phyloP scores from a whole-genome alignment of 2,329 filamentous ascomycete genomes.

The Microascus cirrosus region DNA sequence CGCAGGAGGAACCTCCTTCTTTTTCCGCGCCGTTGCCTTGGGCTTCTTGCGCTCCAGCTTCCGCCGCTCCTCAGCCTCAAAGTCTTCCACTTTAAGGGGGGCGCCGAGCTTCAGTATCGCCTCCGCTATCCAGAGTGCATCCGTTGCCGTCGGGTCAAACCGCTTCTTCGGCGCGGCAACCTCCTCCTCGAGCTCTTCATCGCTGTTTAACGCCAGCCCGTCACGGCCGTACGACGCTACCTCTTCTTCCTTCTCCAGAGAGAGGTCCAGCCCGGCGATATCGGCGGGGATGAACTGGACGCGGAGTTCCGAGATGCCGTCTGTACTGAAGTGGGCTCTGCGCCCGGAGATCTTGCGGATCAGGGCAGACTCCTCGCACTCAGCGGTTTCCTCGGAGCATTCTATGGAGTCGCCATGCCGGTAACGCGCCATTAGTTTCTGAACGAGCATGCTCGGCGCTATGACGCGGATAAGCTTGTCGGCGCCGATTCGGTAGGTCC shows the following conservation, averaged over 20 bases:
- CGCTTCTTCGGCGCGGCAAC: conserved; percentile 17
- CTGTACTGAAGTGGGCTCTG: conserved; percentile 62
- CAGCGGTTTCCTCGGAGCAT: conserved; percentile 9
- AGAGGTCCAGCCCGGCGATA: conserved; percentile 68
- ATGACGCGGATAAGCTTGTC: conserved; percentile 75
- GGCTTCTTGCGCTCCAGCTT: conserved; percentile 10
- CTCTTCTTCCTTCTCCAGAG: conserved; percentile 54
- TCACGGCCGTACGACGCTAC: conserved; percentile 36
- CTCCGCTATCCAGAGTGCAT: conserved; percentile 31
- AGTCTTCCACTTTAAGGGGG: conserved; percentile 10
- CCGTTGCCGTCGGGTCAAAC: conserved; percentile 56
- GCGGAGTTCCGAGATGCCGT: conserved; percentile 65
- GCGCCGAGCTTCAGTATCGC: conserved; percentile 11
- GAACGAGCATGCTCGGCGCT: conserved; percentile 62
- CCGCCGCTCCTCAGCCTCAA: conserved; percentile 15
- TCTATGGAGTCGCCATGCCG: neutral
- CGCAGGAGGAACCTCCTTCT: neutral
- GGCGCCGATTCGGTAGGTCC: conserved; percentile 67
- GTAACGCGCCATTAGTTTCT: conserved; percentile 29
- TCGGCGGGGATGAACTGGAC: conserved; percentile 66
- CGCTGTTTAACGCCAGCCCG: conserved; percentile 50
- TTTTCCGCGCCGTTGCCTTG: neutral
- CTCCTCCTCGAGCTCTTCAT: conserved; percentile 47
- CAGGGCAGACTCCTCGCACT: conserved; percentile 37
- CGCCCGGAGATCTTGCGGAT: conserved; percentile 57